Percentiles rank a stretch among this genome's conserved stretches.
These are phyloP conservation scores for Amylostereum areolatum DNA, from an alignment of 1,284 basidiomycete species.

Conservation along the genomic window DNA sequence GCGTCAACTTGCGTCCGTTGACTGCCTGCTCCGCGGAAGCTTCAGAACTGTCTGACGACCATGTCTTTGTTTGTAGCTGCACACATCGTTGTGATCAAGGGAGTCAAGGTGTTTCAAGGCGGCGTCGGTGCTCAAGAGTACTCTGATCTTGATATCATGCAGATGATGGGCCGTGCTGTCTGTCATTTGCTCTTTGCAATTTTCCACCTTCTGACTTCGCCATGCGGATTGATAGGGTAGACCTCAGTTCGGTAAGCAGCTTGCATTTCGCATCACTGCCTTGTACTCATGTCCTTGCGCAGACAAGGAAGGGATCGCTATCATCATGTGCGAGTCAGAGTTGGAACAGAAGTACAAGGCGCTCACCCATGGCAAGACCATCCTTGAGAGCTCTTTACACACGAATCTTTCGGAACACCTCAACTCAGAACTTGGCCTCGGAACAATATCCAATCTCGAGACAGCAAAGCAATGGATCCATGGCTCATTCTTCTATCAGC, in stretches of 20 bases:
- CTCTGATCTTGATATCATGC: constrained; percentile 77
- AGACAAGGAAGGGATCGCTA: constrained; percentile 74
- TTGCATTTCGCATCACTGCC: constrained; percentile 3
- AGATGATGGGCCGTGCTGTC: constrained; percentile 83
- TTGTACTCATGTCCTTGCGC: constrained; percentile 4
- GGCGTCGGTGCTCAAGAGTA: constrained; percentile 58
- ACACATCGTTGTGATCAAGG: constrained; percentile 78
- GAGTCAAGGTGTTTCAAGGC: constrained; percentile 69
- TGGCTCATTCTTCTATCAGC: constrained; percentile 76
- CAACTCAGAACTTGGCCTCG: constrained; percentile 87
- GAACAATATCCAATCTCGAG: constrained; percentile 64
- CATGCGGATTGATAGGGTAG: constrained; percentile 56
- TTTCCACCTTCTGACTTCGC: background rate
- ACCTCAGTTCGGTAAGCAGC: constrained; percentile 77
- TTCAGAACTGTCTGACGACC: too few relatives aligned
- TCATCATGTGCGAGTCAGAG: constrained; percentile 76
- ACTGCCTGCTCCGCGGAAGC: too few relatives aligned
- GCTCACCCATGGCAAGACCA: constrained; percentile 60
- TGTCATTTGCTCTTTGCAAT: constrained; percentile 19
- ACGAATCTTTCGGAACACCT: constrained; percentile 81
- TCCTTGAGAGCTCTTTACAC: constrained; percentile 83
- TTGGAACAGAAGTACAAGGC: constrained; percentile 67
- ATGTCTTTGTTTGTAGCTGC: constrained; percentile 42
- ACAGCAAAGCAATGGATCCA: constrained; percentile 78
- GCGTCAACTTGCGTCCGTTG: constrained; percentile 77